Conservation (phyloP, 1,284 basidiomycete species). For the Ganoderma lingzhi region DNA sequence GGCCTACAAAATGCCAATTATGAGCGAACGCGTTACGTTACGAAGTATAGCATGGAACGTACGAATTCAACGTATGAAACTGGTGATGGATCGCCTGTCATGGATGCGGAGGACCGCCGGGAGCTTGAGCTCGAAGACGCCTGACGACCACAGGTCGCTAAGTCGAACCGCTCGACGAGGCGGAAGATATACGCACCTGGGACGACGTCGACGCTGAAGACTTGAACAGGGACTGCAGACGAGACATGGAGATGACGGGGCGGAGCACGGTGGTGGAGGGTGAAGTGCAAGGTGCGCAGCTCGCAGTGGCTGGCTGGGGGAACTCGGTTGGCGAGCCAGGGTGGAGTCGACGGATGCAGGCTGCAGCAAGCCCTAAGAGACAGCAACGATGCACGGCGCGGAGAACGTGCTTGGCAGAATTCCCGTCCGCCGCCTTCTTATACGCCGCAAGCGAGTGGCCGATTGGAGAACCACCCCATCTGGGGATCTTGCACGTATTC, state of each 20-base stretch:
- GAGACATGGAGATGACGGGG: constrained; percentile 14
- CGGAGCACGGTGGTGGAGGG: background rate
- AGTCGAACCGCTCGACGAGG: constrained; percentile 2
- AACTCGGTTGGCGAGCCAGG: background rate
- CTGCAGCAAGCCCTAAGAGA: background rate
- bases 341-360: background rate
- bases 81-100: constrained; percentile 18
- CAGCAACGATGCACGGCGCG: background rate
- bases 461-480: constrained; percentile 16
- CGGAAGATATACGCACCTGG: constrained; percentile 17
- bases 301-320: background rate
- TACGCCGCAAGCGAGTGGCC: constrained; percentile 17
- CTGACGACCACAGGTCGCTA: constrained; percentile 8
- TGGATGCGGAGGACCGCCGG: constrained; percentile 16
- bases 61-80: constrained; percentile 27
- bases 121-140: constrained; percentile 20
- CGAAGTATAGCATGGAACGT: background rate
- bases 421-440: constrained; percentile 15
- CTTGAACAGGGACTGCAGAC: constrained; percentile 30
- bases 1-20: constrained; percentile 14
- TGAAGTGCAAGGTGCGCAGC: background rate
- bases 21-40: background rate
- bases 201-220: constrained; percentile 23
- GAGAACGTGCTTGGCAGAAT: background rate
- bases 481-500: constrained; percentile 10